Conservation (phyloP, 352 stramenopile genomes). For the Phytophthora sp. region DNA sequence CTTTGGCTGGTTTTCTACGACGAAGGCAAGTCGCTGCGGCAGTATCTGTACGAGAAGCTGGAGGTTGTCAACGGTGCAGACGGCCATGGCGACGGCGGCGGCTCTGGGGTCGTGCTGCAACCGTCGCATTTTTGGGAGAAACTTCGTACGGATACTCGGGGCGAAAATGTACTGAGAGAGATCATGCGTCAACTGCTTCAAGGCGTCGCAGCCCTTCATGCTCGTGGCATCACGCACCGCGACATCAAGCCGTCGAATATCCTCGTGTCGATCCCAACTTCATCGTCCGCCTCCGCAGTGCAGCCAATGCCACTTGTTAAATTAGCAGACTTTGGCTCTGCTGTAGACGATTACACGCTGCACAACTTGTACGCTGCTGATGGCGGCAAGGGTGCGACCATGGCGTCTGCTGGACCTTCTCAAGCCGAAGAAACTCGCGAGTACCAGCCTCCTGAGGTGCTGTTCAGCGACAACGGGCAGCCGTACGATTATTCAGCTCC, state of each 20-base stretch:
- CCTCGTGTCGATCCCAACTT: conserved; percentile 49
- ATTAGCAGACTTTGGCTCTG: conserved; percentile 89
- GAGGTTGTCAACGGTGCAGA: conserved; percentile 41
- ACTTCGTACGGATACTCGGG: conserved; percentile 56
- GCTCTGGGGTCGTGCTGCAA: conserved; percentile 66
- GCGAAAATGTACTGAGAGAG: conserved; percentile 84
- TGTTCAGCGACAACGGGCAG: conserved; percentile 63
- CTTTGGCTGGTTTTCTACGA: conserved; percentile 93
- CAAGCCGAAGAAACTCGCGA: conserved; percentile 93
- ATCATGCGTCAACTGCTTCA: conserved; percentile 95
- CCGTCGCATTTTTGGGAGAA: conserved; percentile 83
- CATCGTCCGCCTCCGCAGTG: conserved; percentile 10
- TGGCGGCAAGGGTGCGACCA: conserved; percentile 64
- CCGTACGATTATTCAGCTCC: conserved; percentile 70
- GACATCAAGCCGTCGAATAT: conserved; percentile 88
- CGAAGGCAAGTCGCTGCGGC: conserved; percentile 86
- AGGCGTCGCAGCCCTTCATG: conserved; percentile 89
- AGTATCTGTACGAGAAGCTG: conserved; percentile 85
- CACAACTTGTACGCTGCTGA: conserved; percentile 69
- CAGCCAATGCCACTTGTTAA: conserved; percentile 61
- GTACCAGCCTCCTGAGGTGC: conserved; percentile 95
- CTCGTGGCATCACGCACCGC: conserved; percentile 91
- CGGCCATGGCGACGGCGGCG: conserved; percentile 13
- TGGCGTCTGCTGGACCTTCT: conserved; percentile 64
- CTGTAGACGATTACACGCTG: conserved; percentile 80